phyloP scores from a whole-genome alignment of 2,329 filamentous ascomycete genomes.

The Trichothecium roseum region DNA sequence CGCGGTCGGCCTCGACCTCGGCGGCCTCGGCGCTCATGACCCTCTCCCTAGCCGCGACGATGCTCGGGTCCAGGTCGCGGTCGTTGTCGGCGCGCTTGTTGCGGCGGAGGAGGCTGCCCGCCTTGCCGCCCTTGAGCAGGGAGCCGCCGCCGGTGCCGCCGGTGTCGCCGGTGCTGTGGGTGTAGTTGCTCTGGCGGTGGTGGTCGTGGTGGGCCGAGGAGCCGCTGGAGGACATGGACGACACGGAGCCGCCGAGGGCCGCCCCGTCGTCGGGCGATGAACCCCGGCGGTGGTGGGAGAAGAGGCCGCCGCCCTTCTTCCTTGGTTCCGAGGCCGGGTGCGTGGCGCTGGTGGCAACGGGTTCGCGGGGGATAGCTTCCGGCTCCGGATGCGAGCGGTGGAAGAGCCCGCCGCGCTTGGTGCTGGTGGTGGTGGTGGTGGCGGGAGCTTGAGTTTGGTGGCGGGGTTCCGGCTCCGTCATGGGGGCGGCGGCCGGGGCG shows the following conservation, averaged over 20 bases:
- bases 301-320: conserved; percentile 22
- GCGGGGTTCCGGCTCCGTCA: conserved; percentile 1
- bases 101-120: conserved; percentile 29
- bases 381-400: conserved; percentile 1
- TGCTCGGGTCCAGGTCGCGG: conserved; percentile 49
- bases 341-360: neutral
- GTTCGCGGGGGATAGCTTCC: neutral
- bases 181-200: neutral
- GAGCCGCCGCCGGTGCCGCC: conserved; percentile 1
- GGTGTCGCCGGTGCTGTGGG: conserved; percentile 14
- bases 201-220: conserved; percentile 4
- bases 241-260: neutral
- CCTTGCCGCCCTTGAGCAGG: conserved; percentile 1
- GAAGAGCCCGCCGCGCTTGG: conserved; percentile 4
- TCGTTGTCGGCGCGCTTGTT: conserved; percentile 34
- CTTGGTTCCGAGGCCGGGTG: conserved; percentile 14
- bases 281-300: conserved; percentile 18
- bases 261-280: conserved; percentile 16
- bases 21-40: conserved; percentile 52
- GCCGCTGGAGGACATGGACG: conserved; percentile 1
- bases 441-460: no score
- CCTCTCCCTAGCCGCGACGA: conserved; percentile 49
- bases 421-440: neutral
- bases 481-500: conserved; percentile 2
- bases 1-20: conserved; percentile 55